Evolutionary conservation across 352 stramenopile species (phyloP), one percentile per base, ranked within the genome.

Genomic region (Phytophthora pinifolia): DNA sequence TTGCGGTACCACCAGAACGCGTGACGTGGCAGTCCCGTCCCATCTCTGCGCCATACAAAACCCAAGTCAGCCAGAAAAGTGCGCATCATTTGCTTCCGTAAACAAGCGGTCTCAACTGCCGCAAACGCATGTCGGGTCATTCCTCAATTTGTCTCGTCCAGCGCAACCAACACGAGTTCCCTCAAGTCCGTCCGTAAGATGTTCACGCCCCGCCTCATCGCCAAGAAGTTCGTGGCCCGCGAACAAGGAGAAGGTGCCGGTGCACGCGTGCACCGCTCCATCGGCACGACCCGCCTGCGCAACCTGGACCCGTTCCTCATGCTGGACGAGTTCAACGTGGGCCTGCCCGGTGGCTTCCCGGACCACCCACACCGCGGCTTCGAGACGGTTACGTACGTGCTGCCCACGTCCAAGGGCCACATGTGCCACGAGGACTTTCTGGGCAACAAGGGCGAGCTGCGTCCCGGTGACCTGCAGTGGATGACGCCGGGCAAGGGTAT

Each of bases 291-390:
- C 1, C 43, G 51, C 1, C 41, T 78, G 32, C 62, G 54, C 41
- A 74, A 62, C n/a, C 48, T 80, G 25, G 73, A 80, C 48, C 70
- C 70, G 33, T 80, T 83, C 55, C 72, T 84, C 6, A 70, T 84
- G 59, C 70, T 84, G 14, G 68, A 79, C 42, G 74, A 84, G 57
- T 74, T 72, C 41, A 65, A 63, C 39, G 62, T 75, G 9, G 67
- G 58, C 0, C 57, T 79, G 5, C 69, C 85, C 3, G 85, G 87
- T 20, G 89, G 89, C 12, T 97, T 96, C 71, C 85, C 89, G 0
- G 68, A 86, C 22, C 91, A 98, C 75, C 86, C 87, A 17, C 91
- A 98, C 70, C 69, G 86, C 41, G 89, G 89, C 30, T 98, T 97
- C 63, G 74, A 96, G 42, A 97, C 88, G 2, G 70, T 98, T 5